Evolutionary conservation across 2,329 filamentous ascomycete genomes (phyloP).

Genomic region (Phyllosticta citrichinensis): DNA sequence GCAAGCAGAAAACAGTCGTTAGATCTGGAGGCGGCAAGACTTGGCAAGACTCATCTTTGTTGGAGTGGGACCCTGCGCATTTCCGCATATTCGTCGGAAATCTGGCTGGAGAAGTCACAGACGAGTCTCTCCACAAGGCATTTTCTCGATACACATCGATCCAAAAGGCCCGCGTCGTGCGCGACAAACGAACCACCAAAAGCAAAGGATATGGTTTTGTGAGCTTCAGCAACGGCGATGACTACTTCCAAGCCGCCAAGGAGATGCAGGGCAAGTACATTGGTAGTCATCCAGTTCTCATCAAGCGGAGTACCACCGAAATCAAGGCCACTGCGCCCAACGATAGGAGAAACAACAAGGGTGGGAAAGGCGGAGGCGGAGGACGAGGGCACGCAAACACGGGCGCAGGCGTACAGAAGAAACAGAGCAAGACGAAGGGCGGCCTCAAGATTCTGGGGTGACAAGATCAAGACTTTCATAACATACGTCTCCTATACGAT

Average conservation of each 20-base stretch:
- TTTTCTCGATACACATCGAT: constrained; percentile 82
- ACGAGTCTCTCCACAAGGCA: constrained; percentile 89
- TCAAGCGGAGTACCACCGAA: constrained; percentile 84
- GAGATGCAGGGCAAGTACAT: constrained; percentile 99
- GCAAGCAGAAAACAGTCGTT: constrained; percentile 74
- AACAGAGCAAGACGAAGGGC: constrained; percentile 29
- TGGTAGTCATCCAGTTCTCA: constrained; percentile 82
- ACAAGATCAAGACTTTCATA: background rate
- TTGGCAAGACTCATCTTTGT: constrained; percentile 78
- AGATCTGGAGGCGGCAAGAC: constrained; percentile 82
- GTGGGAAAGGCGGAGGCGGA: constrained; percentile 25
- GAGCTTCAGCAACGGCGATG: constrained; percentile 87
- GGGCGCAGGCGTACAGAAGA: constrained; percentile 29
- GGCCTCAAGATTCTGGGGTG: constrained; percentile 28
- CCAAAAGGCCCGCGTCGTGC: constrained; percentile 84
- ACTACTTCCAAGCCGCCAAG: constrained; percentile 91
- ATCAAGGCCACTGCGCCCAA: constrained; percentile 63
- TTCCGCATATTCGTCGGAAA: constrained; percentile 95
- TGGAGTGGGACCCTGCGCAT: constrained; percentile 94
- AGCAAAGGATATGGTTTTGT: constrained; percentile 96
- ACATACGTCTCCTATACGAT: background rate
- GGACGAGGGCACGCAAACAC: constrained; percentile 25
- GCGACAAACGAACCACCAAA: constrained; percentile 93
- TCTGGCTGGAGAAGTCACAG: constrained; percentile 91
- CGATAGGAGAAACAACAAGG: constrained; percentile 41